These are phyloP conservation scores for Zangia roseola DNA, from an alignment of 768 basidiomycete species.

Conservation along the genomic window DNA sequence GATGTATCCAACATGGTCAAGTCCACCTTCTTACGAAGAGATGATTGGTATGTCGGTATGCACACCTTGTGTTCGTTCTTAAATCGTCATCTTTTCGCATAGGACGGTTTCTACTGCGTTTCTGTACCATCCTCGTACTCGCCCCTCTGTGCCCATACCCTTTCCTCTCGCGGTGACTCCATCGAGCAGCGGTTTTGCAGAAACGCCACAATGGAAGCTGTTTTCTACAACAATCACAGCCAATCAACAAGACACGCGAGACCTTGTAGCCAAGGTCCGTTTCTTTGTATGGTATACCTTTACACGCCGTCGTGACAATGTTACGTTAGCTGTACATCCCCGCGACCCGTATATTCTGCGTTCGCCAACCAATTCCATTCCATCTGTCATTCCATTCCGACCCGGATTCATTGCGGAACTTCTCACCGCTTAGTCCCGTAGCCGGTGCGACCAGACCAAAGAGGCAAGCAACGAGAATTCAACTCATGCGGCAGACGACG, in stretches of 20 bases:
- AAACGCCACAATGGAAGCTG: conserved; percentile 50
- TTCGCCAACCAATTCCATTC: conserved; percentile 63
- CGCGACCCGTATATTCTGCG: conserved; percentile 55
- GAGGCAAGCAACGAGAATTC: conserved; percentile 48
- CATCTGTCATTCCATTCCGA: conserved; percentile 60
- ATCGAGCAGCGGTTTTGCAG: conserved; percentile 39
- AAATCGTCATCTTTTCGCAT: neutral
- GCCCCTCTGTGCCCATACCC: conserved; percentile 55
- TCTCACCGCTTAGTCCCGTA: conserved; percentile 58
- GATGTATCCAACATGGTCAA: conserved; percentile 46
- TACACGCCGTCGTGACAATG: neutral
- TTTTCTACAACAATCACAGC: conserved; percentile 42
- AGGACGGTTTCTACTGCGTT: conserved; percentile 62
- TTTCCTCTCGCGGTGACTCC: conserved; percentile 35
- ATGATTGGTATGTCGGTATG: conserved; percentile 46
- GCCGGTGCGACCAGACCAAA: conserved; percentile 26
- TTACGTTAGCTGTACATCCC: conserved; percentile 49
- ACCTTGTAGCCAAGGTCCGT: conserved; percentile 38
- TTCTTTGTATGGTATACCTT: neutral
- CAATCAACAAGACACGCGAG: conserved; percentile 35
- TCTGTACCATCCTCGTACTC: conserved; percentile 63
- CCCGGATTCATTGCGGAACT: conserved; percentile 53
- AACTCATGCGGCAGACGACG: conserved; percentile 63
- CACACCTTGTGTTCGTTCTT: neutral
- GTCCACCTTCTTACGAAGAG: conserved; percentile 51